Conservation (phyloP, 139 green algal genomes). For the Chlamydomonas eustigma region DNA sequence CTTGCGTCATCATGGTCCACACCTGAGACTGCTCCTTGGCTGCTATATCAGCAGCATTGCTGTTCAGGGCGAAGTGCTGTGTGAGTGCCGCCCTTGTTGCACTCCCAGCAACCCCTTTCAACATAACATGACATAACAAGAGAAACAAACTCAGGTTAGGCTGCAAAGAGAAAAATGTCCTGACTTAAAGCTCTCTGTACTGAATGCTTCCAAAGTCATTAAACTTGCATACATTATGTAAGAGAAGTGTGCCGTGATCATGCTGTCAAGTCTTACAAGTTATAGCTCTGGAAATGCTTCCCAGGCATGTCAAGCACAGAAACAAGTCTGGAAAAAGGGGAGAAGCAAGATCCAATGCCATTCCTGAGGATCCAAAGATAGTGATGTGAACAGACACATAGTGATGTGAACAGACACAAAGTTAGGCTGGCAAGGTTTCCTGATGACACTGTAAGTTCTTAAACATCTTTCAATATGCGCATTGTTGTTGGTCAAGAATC, state of each 20-base stretch:
- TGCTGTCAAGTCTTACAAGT: conserved; percentile 44
- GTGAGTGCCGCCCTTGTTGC: conserved; percentile 80
- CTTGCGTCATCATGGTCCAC: no score
- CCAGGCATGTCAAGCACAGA: conserved; percentile 58
- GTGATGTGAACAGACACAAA: no score
- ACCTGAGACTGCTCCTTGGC: conserved; percentile 80
- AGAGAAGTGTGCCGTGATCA: no score
- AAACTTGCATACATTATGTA: no score
- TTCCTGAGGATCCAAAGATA: no score
- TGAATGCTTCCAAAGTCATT: no score
- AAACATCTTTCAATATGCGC: no score
- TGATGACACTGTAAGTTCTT: no score
- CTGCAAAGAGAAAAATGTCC: conserved; percentile 44
- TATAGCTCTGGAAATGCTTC: conserved; percentile 54
- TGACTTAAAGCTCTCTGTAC: no score
- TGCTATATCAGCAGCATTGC: conserved; percentile 79
- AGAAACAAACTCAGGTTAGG: conserved; percentile 55
- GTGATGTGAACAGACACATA: no score
- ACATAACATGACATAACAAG: conserved; percentile 52
- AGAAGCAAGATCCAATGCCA: conserved; percentile 51
- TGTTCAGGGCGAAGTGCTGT: conserved; percentile 69
- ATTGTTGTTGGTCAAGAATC: no score
- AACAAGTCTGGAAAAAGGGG: conserved; percentile 47
- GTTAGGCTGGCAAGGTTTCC: no score
- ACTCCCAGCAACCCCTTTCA: conserved; percentile 62